Evolutionary conservation across 2,329 filamentous ascomycete species (phyloP).

Genomic region (Alternaria solani): DNA sequence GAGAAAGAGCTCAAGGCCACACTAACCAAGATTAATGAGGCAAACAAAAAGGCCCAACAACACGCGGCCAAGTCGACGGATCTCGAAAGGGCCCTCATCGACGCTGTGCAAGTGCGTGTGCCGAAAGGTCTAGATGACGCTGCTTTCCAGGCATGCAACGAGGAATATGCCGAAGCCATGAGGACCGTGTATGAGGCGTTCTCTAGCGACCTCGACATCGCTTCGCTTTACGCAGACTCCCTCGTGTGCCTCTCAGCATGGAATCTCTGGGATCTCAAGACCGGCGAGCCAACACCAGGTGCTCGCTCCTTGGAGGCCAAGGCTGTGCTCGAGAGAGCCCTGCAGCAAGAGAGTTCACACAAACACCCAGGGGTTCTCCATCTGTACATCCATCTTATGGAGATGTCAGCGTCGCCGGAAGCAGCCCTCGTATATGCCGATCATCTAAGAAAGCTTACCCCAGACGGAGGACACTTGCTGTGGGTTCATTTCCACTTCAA

Average conservation of each 20-base stretch:
- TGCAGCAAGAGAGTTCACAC: slow-evolving; percentile 59
- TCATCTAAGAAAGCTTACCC: slow-evolving; percentile 68
- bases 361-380: slow-evolving; percentile 76
- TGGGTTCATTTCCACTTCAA: not conserved
- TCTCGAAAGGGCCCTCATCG: slow-evolving; percentile 69
- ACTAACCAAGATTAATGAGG: slow-evolving; percentile 59
- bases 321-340: slow-evolving; percentile 64
- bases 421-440: slow-evolving; percentile 68
- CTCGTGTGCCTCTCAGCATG: slow-evolving; percentile 73
- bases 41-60: slow-evolving; percentile 56
- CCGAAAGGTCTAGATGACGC: slow-evolving; percentile 57
- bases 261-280: slow-evolving; percentile 69
- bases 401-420: slow-evolving; percentile 76
- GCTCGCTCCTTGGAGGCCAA: slow-evolving; percentile 68
- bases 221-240: slow-evolving; percentile 69
- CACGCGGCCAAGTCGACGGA: slow-evolving; percentile 52
- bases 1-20: slow-evolving; percentile 63
- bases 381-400: slow-evolving; percentile 79
- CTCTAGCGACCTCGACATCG: slow-evolving; percentile 68
- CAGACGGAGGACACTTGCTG: slow-evolving; percentile 73
- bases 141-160: slow-evolving; percentile 63
- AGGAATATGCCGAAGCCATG: slow-evolving; percentile 70
- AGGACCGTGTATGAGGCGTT: slow-evolving; percentile 61
- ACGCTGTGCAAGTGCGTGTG: slow-evolving; percentile 61
- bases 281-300: slow-evolving; percentile 62